Conservation (phyloP, 441 rosid genomes). For the Isatis lusitanica region DNA sequence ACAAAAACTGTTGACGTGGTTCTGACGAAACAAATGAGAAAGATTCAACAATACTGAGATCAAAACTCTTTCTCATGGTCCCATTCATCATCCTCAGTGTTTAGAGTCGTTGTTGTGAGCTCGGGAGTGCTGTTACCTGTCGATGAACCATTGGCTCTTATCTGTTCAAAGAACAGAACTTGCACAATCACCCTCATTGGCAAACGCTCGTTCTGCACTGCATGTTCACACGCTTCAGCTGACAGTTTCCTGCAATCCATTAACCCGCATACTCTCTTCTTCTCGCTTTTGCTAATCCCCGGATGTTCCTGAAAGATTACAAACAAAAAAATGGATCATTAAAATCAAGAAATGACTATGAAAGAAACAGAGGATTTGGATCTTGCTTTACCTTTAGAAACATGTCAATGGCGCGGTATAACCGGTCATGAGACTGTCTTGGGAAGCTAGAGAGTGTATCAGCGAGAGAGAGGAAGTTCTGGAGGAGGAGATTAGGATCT, state of each 20-base stretch:
- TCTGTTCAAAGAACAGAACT: slow-evolving; percentile 67
- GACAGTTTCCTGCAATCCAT: slow-evolving; percentile 67
- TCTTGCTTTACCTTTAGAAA: slow-evolving; percentile 65
- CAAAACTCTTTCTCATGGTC: slow-evolving; percentile 43
- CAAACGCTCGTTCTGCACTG: slow-evolving; percentile 63
- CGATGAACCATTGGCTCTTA: slow-evolving; percentile 47
- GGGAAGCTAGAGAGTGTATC: slow-evolving; percentile 59
- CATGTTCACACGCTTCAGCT: slow-evolving; percentile 55
- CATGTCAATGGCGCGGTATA: slow-evolving; percentile 84
- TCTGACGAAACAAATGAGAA: neutral
- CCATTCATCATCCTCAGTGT: slow-evolving; percentile 51
- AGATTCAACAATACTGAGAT: slow-evolving; percentile 1
- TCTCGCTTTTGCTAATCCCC: slow-evolving; percentile 55
- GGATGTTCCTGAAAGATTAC: slow-evolving; percentile 47
- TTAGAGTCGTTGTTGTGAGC: slow-evolving; percentile 53
- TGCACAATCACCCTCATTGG: slow-evolving; percentile 64
- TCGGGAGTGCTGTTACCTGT: slow-evolving; percentile 55
- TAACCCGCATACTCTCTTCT: slow-evolving; percentile 52
- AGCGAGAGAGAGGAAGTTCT: slow-evolving; percentile 55
- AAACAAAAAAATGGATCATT: neutral
- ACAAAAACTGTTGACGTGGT: neutral
- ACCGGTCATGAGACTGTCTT: slow-evolving; percentile 70
- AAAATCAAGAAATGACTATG: neutral
- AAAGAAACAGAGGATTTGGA: neutral
- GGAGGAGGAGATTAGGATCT: slow-evolving; percentile 52